A percentile compares a stretch with the other conserved stretches of the same genome.
These are phyloP conservation scores for Wickerhamiella shivajii DNA, from an alignment of 805 yeast species.

Conservation along the genomic window DNA sequence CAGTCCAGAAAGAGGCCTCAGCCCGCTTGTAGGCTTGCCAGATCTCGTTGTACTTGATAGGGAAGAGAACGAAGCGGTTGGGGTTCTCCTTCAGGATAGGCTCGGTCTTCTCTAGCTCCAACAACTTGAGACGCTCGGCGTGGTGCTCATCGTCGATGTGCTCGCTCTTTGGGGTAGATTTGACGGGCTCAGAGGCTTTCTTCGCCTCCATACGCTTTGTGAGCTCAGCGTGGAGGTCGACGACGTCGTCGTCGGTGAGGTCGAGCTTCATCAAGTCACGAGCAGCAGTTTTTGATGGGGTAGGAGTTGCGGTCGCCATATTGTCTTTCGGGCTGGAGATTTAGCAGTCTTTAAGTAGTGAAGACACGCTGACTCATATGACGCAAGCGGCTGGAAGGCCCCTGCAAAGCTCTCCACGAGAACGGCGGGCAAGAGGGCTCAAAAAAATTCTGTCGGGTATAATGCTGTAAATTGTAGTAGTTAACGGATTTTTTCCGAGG, in stretches of 20 bases:
- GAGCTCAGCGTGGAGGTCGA: constrained; percentile 14
- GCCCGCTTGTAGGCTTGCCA: constrained; percentile 99
- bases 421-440: too few relatives aligned
- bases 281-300: constrained; percentile 58
- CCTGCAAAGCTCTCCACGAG: too few relatives aligned
- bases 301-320: constrained; percentile 20
- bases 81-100: constrained; percentile 77
- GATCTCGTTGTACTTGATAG: constrained; percentile 91
- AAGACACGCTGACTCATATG: too few relatives aligned
- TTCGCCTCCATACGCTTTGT: constrained; percentile 9
- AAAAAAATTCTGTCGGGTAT: too few relatives aligned
- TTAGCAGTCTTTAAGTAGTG: too few relatives aligned
- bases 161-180: constrained; percentile 20
- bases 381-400: too few relatives aligned
- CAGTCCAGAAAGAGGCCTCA: constrained; percentile 99
- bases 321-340: too few relatives aligned
- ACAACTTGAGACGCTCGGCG: constrained; percentile 32
- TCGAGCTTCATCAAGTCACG: constrained; percentile 39
- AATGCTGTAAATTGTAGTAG: too few relatives aligned
- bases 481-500: too few relatives aligned
- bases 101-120: constrained; percentile 71
- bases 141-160: constrained; percentile 16
- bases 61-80: constrained; percentile 83
- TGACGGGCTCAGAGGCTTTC: constrained; percentile 30
- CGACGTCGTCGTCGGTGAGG: constrained; percentile 22